These are phyloP conservation scores for Lactifluus echinatus DNA, from an alignment of 768 basidiomycete species.

Conservation along the genomic window DNA sequence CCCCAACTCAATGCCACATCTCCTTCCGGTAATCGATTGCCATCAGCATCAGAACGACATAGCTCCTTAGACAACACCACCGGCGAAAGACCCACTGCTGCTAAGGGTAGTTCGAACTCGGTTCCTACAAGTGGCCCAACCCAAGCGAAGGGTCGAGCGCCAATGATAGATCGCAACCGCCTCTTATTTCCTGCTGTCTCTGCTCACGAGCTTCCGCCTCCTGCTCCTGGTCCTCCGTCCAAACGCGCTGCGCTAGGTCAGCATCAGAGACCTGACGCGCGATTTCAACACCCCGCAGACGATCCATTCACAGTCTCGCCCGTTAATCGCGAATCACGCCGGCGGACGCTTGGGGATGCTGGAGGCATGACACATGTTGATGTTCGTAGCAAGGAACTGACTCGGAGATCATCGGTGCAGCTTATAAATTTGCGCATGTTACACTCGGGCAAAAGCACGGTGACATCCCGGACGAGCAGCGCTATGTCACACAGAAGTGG, in stretches of 20 bases:
- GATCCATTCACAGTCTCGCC: neutral
- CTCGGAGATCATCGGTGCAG: slow-evolving; percentile 7
- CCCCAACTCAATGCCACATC: neutral
- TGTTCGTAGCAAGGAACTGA: neutral
- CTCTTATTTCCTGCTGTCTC: slow-evolving; percentile 3
- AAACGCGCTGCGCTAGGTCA: slow-evolving; percentile 2
- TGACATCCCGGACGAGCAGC: neutral
- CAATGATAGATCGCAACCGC: neutral
- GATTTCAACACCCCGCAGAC: neutral
- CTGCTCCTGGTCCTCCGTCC: neutral
- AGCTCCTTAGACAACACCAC: neutral
- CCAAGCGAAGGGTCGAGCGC: neutral
- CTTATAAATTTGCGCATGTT: slow-evolving; percentile 10
- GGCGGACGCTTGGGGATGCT: neutral
- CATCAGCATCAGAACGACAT: neutral
- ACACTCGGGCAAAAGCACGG: neutral
- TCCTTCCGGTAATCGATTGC: neutral
- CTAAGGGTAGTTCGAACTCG: neutral
- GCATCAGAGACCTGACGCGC: neutral
- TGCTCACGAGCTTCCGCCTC: neutral
- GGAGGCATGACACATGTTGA: neutral
- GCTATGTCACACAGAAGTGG: slow-evolving; percentile 1
- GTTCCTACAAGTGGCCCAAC: neutral
- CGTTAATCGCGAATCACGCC: neutral
- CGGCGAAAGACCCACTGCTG: neutral